Evolutionary conservation across 768 basidiomycete genomes (phyloP).

Genomic region (Tephrocybe sp.): DNA sequence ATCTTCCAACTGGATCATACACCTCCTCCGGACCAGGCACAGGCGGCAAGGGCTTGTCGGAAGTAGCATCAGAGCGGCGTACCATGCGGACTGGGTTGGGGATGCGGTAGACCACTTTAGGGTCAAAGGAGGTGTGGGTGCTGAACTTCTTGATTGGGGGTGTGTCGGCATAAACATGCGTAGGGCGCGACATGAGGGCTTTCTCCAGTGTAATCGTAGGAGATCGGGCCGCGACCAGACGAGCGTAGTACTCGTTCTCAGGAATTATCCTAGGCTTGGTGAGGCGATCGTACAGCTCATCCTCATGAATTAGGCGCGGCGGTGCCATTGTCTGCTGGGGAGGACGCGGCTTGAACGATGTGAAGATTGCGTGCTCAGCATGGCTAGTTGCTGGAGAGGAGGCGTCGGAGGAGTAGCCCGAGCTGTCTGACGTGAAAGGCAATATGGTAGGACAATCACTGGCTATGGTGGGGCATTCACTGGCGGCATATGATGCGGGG

Average conservation of each 20-base stretch:
- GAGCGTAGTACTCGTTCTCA: background rate
- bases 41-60: background rate
- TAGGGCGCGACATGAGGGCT: no score
- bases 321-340: background rate
- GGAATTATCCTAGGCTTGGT: background rate
- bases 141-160: no score
- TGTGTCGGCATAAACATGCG: no score
- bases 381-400: background rate
- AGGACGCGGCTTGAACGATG: background rate
- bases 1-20: background rate
- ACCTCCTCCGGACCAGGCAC: background rate
- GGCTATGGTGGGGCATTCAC: constrained; percentile 9
- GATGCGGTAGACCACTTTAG: no score
- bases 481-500: constrained; percentile 12
- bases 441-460: background rate
- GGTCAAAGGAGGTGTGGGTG: no score
- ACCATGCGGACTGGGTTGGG: no score
- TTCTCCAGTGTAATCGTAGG: background rate
- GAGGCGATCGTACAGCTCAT: background rate
- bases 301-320: background rate
- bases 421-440: background rate
- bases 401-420: background rate
- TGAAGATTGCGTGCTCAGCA: background rate
- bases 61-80: constrained; percentile 9
- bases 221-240: background rate